Conservation (phyloP, 805 yeast species). For the Kurtzmaniella fragi region DNA sequence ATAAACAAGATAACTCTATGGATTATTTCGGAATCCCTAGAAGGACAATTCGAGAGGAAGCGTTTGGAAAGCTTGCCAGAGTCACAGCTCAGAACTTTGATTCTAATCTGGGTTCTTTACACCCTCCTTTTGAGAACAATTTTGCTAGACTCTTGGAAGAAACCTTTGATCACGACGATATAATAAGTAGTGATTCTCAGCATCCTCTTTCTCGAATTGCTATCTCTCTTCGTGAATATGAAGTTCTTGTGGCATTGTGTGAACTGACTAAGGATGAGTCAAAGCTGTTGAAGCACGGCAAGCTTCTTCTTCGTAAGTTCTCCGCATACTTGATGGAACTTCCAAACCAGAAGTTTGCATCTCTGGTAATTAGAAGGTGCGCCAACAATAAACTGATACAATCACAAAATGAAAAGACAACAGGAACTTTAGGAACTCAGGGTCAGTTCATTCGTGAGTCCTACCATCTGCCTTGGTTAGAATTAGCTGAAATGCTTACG, state of each 20-base stretch:
- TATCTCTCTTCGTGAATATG: slow-evolving; percentile 48
- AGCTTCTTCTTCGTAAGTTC: slow-evolving; percentile 39
- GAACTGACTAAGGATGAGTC: slow-evolving; percentile 27
- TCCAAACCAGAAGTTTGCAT: slow-evolving; percentile 41
- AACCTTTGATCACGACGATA: slow-evolving; percentile 5
- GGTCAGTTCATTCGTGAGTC: slow-evolving; percentile 17
- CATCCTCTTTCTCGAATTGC: slow-evolving; percentile 29
- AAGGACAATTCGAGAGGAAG: slow-evolving; percentile 35
- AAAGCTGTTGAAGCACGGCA: slow-evolving; percentile 32
- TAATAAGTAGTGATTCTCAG: no score
- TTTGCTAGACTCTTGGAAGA: slow-evolving; percentile 16
- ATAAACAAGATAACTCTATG: slow-evolving; percentile 15
- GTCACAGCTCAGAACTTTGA: slow-evolving; percentile 11
- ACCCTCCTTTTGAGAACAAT: slow-evolving; percentile 10
- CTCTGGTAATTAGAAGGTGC: slow-evolving; percentile 24
- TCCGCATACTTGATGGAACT: slow-evolving; percentile 43
- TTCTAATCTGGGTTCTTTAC: not conserved
- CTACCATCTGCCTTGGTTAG: slow-evolving; percentile 28
- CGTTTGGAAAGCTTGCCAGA: slow-evolving; percentile 32
- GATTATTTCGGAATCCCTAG: slow-evolving; percentile 34
- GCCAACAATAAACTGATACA: slow-evolving; percentile 1
- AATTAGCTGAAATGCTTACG: slow-evolving; percentile 28
- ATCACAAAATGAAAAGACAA: no score
- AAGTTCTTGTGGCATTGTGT: slow-evolving; percentile 54
- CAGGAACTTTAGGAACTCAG: slow-evolving; percentile 12